phyloP scores from a whole-genome alignment of 2,329 filamentous ascomycete genomes.

The Pyrenochaeta sp. region DNA sequence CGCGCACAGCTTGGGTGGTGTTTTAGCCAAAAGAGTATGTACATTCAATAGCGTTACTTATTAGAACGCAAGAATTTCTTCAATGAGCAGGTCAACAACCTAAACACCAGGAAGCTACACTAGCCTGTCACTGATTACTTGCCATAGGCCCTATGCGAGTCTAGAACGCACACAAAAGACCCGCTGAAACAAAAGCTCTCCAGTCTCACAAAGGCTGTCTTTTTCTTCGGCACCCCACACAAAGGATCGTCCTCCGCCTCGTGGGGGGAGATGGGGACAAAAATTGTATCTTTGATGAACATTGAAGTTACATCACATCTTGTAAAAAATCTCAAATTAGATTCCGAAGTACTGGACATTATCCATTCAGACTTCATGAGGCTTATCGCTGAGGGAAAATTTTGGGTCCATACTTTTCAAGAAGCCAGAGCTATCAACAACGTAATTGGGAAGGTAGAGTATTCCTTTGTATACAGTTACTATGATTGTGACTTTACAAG shows the following conservation, averaged over 20 bases:
- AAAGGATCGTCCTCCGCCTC: conserved; percentile 5
- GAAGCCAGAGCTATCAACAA: conserved; percentile 7
- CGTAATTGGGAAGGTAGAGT: conserved; percentile 10
- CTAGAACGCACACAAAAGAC: conserved; percentile 1
- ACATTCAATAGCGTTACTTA: background rate
- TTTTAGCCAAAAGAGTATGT: conserved; percentile 8
- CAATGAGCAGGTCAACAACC: too few relatives aligned
- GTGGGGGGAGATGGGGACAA: conserved; percentile 10
- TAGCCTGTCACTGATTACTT: too few relatives aligned
- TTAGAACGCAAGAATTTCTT: too few relatives aligned
- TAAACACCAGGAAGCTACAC: too few relatives aligned
- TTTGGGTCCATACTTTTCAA: conserved; percentile 12
- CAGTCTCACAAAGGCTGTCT: conserved; percentile 9
- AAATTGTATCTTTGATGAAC: conserved; percentile 10
- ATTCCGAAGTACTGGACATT: conserved; percentile 10
- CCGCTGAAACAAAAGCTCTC: conserved; percentile 5
- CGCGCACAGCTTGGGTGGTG: conserved; percentile 12
- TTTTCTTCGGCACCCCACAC: conserved; percentile 18
- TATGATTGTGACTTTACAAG: too few relatives aligned
- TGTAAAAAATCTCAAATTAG: conserved; percentile 4
- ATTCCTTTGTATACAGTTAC: too few relatives aligned
- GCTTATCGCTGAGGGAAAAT: conserved; percentile 2
- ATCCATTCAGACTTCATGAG: conserved; percentile 15
- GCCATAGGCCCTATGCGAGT: conserved; percentile 14
- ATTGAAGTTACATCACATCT: conserved; percentile 7